phyloP scores from a whole-genome alignment of 2,329 filamentous ascomycete genomes.

The Didymella arachidicola region DNA sequence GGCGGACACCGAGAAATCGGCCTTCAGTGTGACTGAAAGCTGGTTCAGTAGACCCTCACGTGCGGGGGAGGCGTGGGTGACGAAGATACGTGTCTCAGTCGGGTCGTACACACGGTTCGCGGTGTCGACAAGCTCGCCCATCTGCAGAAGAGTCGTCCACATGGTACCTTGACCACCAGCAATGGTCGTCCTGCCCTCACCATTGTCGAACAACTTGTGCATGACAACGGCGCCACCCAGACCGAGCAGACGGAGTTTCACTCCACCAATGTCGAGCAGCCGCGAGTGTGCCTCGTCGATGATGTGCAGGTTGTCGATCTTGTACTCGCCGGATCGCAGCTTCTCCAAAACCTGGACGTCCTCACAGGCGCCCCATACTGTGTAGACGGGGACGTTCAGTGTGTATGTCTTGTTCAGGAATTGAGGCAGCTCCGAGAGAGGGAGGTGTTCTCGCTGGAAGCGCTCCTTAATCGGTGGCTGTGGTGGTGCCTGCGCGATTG shows the following conservation, averaged over 20 bases:
- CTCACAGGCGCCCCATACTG: slow-evolving; percentile 98
- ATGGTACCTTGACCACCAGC: slow-evolving; percentile 98
- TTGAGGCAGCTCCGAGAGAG: slow-evolving; percentile 88
- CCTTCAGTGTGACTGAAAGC: slow-evolving; percentile 94
- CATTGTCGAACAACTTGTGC: slow-evolving; percentile 99
- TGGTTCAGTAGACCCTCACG: slow-evolving; percentile 97
- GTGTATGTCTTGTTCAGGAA: slow-evolving; percentile 89
- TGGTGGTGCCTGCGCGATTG: slow-evolving; percentile 72
- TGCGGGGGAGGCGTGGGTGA: slow-evolving; percentile 95
- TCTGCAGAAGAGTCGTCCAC: slow-evolving; percentile 98
- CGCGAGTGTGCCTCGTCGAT: slow-evolving; percentile 98
- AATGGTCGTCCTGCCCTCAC: slow-evolving; percentile 96
- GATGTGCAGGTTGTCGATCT: slow-evolving; percentile 95
- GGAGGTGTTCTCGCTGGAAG: slow-evolving; percentile 81
- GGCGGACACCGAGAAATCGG: slow-evolving; percentile 97
- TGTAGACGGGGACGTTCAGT: slow-evolving; percentile 96
- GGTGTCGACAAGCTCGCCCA: slow-evolving; percentile 97
- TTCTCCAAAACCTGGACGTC: slow-evolving; percentile 97
- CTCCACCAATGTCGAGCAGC: slow-evolving; percentile 90
- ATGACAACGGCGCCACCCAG: slow-evolving; percentile 97
- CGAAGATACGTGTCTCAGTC: slow-evolving; percentile 93
- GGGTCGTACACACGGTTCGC: slow-evolving; percentile 98
- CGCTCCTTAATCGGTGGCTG: slow-evolving; percentile 78
- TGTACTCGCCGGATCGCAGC: slow-evolving; percentile 97
- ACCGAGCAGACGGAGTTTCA: slow-evolving; percentile 92